Conservation (phyloP, 345 rosid species). For the Alliaria petiolata region DNA sequence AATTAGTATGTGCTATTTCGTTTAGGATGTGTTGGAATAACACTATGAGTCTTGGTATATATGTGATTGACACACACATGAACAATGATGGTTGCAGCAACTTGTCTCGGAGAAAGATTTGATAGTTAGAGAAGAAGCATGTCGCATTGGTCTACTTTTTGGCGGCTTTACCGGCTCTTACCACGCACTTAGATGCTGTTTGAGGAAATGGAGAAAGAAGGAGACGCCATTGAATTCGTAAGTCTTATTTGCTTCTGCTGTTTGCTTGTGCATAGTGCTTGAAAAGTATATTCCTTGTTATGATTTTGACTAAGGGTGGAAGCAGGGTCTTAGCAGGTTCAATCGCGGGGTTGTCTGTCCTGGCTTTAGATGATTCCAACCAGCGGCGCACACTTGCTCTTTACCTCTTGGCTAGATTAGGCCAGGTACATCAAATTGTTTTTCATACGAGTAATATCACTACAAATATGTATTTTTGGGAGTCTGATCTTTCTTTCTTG, state of each 20-base stretch:
- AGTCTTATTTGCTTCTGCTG: conserved; percentile 30
- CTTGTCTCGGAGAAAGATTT: conserved; percentile 96
- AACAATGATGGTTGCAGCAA: conserved; percentile 58
- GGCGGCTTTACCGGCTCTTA: conserved; percentile 98
- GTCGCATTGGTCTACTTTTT: conserved; percentile 87
- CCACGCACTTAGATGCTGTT: conserved; percentile 82
- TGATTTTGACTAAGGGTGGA: conserved; percentile 86
- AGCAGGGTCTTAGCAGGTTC: conserved; percentile 99
- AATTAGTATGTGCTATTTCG: neutral
- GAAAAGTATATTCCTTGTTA: conserved; percentile 37
- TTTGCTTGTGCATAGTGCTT: conserved; percentile 17
- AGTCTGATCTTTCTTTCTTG: conserved; percentile 6
- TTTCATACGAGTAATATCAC: conserved; percentile 9
- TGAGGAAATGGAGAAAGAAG: conserved; percentile 83
- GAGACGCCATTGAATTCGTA: conserved; percentile 86
- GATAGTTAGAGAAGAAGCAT: conserved; percentile 97
- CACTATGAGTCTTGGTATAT: neutral
- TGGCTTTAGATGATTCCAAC: conserved; percentile 90
- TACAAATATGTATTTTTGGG: neutral
- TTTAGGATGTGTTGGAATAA: neutral
- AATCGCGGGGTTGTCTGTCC: conserved; percentile 87
- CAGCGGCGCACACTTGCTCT: conserved; percentile 95
- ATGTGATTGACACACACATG: conserved; percentile 20
- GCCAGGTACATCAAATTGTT: conserved; percentile 52
- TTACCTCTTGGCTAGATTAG: conserved; percentile 87